phyloP scores from a whole-genome alignment of 129 eudicot species.

The Calendula officinalis region DNA sequence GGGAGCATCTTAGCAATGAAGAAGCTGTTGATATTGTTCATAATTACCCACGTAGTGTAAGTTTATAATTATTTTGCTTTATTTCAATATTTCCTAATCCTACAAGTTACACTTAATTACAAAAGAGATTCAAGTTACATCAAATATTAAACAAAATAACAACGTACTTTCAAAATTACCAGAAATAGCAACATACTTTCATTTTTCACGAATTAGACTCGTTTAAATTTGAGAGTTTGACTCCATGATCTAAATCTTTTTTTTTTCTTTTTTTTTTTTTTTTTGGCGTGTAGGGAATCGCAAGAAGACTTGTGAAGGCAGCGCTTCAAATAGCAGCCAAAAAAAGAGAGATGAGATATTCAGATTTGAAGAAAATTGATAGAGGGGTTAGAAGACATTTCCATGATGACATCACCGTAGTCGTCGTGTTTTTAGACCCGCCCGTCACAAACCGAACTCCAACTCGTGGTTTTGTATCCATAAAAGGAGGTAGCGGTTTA shows the following conservation, averaged over 20 bases:
- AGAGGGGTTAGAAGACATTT: conserved; percentile 97
- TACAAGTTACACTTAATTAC: neutral
- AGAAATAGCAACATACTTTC: no score
- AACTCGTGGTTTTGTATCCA: conserved; percentile 38
- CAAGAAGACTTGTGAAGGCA: conserved; percentile 71
- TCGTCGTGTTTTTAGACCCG: conserved; percentile 73
- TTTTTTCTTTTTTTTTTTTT: neutral
- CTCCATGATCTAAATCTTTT: neutral
- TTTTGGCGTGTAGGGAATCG: conserved; percentile 58
- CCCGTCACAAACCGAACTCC: conserved; percentile 37
- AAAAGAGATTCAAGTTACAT: neutral
- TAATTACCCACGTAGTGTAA: conserved; percentile 66
- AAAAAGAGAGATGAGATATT: conserved; percentile 94
- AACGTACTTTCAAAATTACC: no score
- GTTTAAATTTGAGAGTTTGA: neutral
- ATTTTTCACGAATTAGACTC: neutral
- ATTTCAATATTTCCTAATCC: neutral
- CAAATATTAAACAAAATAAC: no score
- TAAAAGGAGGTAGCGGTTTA: conserved; percentile 47
- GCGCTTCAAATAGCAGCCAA: conserved; percentile 84
- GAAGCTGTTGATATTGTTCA: conserved; percentile 85
- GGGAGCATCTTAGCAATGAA: conserved; percentile 96
- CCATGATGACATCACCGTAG: conserved; percentile 88
- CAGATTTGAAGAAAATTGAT: conserved; percentile 90
- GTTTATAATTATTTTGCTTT: conserved; percentile 20